phyloP scores from a whole-genome alignment of 768 basidiomycete genomes.

The Naganishia vaughanmartiniae region DNA sequence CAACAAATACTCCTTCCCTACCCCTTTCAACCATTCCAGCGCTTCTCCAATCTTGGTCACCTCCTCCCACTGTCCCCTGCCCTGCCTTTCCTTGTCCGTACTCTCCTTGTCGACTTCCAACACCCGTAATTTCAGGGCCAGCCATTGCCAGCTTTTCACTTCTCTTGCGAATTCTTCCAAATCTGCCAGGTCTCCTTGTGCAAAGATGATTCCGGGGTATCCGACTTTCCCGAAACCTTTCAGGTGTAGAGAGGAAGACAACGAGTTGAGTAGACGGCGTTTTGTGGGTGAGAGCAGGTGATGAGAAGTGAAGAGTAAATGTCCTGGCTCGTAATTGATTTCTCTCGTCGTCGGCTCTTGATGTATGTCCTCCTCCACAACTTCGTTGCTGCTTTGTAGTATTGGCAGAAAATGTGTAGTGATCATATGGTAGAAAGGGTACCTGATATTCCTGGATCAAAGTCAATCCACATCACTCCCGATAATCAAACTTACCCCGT shows the following conservation, averaged over 20 bases:
- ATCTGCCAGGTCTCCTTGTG: conserved; percentile 59
- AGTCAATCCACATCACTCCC: conserved; percentile 49
- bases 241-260: conserved; percentile 58
- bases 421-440: conserved; percentile 63
- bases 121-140: conserved; percentile 66
- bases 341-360: not conserved
- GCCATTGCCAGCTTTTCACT: conserved; percentile 75
- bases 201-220: conserved; percentile 73
- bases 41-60: conserved; percentile 69
- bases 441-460: conserved; percentile 55
- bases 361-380: not conserved
- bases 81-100: conserved; percentile 5
- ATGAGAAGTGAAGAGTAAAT: conserved; percentile 72
- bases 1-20: conserved; percentile 28
- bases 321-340: conserved; percentile 51
- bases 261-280: conserved; percentile 65
- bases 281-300: conserved; percentile 55
- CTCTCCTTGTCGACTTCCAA: conserved; percentile 55
- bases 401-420: conserved; percentile 62
- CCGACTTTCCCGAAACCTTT: conserved; percentile 72
- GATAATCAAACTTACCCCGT: conserved; percentile 52
- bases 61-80: conserved; percentile 59
- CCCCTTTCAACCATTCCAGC: conserved; percentile 60
- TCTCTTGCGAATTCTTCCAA: conserved; percentile 66
- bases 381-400: conserved; percentile 54